Conservation (phyloP, 768 basidiomycete species). For the Leccinum truebloodii region DNA sequence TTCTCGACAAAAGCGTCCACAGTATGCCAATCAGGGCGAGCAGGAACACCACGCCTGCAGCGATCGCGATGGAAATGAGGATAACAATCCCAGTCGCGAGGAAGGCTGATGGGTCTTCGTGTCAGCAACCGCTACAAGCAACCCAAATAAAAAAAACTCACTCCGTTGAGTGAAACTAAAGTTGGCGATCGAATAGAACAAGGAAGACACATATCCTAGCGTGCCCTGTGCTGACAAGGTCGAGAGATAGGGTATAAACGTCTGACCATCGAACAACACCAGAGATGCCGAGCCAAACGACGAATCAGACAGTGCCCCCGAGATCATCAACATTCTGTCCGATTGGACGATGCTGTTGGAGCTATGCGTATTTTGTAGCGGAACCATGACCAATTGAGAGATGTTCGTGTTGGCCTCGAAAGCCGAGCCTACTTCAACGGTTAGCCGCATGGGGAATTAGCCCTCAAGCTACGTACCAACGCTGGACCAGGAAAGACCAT, state of each 20-base stretch:
- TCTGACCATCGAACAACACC: conserved; percentile 84
- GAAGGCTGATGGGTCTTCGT: conserved; percentile 54
- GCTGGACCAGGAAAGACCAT: conserved; percentile 74
- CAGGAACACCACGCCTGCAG: conserved; percentile 90
- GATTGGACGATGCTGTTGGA: conserved; percentile 71
- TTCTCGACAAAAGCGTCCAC: conserved; percentile 84
- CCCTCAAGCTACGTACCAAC: conserved; percentile 47
- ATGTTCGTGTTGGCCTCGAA: conserved; percentile 62
- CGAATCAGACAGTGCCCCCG: conserved; percentile 70
- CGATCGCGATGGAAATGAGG: conserved; percentile 95
- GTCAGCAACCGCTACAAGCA: conserved; percentile 1
- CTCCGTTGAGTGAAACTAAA: conserved; percentile 75
- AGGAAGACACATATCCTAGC: conserved; percentile 67
- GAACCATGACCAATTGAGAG: conserved; percentile 88
- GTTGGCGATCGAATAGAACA: conserved; percentile 80
- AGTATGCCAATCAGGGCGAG: conserved; percentile 82
- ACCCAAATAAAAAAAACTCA: conserved; percentile 40
- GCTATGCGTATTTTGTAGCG: conserved; percentile 73
- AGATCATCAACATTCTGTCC: conserved; percentile 89
- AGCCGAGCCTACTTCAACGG: conserved; percentile 46
- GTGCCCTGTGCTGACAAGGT: conserved; percentile 65
- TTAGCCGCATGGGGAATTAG: not conserved
- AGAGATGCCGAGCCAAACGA: conserved; percentile 80
- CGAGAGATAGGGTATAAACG: conserved; percentile 79
- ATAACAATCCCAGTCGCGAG: conserved; percentile 93